Evolutionary conservation across 305 asterid genomes (phyloP), one percentile per base, ranked within the genome.

Genomic region (Fraxinus xanthoxyloides): DNA sequence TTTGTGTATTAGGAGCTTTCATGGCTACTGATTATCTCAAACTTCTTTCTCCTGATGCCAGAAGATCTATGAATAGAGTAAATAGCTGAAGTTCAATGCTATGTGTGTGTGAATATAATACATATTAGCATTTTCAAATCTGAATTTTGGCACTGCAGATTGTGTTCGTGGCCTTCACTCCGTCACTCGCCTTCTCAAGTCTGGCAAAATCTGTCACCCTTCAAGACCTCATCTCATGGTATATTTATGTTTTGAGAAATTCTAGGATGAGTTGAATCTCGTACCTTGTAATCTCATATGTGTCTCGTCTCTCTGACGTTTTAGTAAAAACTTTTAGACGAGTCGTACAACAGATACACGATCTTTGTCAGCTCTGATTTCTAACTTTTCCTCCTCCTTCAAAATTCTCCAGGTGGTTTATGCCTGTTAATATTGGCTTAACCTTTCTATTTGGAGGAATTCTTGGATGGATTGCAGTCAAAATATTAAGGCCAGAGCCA

Each of bases 221-320:
- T 30, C 85, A 93, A 75, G 97, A 94, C 83, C 90, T 94, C 26
- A 86, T 93, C 83, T 87, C 95, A 85, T 94, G 97, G 98, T 94
- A 88, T 0, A 59, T n/a, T 5, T 56, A n/a, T 15, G 5, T 6
- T 30, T 12, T 63, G 32, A 26, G 21, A 8, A 1, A 28, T 43
- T 74, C 65, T 72, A 17, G 31, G 32, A 63, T 23, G 30, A 9
- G 12, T 63, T 32, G 72, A 24, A 63, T 63, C 32, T 63, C 17
- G 17, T 24, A 56, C 28, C 19, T 56, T 2, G 67, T 19, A 56
- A 19, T 56, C 28, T 56, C 31, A 24, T 19, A 13, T 3, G n/a
- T 31, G 23, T 51, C 36, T 13, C 24, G 21, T 38, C 13, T 51
- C 61, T 17, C 23, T 4, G 23, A 17, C 61, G 23, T 21, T 48